A percentile compares a stretch with the other conserved stretches of the same genome.
Conservation (phyloP, 495 filamentous ascomycete species). For the Trichoderma gamsii region DNA sequence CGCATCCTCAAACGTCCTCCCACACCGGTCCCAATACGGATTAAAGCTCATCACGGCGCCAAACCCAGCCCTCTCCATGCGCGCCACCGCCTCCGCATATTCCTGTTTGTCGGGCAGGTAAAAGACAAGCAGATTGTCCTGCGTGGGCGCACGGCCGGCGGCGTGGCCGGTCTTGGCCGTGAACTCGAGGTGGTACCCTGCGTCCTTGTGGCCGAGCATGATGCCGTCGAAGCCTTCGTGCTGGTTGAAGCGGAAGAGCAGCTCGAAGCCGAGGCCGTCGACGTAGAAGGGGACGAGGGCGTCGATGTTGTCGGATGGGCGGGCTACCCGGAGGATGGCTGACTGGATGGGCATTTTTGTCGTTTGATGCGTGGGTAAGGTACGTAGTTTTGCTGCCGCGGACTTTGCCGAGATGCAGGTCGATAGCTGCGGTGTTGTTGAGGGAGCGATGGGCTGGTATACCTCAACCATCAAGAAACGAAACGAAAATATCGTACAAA, state of each 20-base stretch:
- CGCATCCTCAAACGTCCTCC: constrained; percentile 32
- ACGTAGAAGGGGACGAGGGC: constrained; percentile 30
- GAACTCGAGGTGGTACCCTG: constrained; percentile 32
- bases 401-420: too few relatives aligned
- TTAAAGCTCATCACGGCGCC: constrained; percentile 26
- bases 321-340: constrained; percentile 26
- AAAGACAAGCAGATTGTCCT: constrained; percentile 32
- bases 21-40: constrained; percentile 31
- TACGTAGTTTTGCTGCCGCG: neutral
- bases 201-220: constrained; percentile 24
- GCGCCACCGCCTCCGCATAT: constrained; percentile 22
- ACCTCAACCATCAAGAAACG: too few relatives aligned
- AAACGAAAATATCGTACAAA: too few relatives aligned
- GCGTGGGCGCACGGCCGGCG: constrained; percentile 28
- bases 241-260: constrained; percentile 23
- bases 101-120: constrained; percentile 24
- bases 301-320: constrained; percentile 29
- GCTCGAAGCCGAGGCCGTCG: constrained; percentile 29
- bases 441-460: neutral
- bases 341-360: neutral
- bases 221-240: constrained; percentile 31
- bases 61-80: constrained; percentile 25
- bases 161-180: constrained; percentile 23
- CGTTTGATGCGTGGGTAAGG: neutral
- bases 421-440: neutral